A percentile compares a stretch with the other conserved stretches of the same genome.
phyloP scores from a whole-genome alignment of 345 rosid species.

The Trapa bicornis region DNA sequence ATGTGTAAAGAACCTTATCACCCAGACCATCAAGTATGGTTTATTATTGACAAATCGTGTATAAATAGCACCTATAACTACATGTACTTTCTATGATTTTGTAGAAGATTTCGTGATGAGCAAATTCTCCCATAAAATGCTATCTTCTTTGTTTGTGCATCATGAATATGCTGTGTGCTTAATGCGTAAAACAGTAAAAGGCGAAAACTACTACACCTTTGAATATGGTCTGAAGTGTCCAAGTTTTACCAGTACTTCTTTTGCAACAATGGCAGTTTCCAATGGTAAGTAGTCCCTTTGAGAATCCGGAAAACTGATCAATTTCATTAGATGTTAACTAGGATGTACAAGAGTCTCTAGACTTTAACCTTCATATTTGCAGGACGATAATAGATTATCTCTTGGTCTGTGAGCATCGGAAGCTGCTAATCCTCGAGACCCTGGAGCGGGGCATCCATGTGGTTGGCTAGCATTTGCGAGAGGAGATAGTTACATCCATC shows the following conservation, averaged over 20 bases:
- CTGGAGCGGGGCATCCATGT: no score
- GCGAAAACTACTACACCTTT: conserved; percentile 62
- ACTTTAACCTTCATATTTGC: conserved; percentile 1
- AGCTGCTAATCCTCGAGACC: no score
- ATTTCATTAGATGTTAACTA: neutral
- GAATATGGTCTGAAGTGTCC: conserved; percentile 64
- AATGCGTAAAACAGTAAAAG: conserved; percentile 53
- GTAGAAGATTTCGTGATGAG: neutral
- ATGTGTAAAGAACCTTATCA: neutral
- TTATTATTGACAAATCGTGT: neutral
- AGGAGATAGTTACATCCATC: no score
- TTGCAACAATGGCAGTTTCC: conserved; percentile 65
- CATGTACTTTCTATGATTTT: neutral
- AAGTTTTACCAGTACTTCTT: conserved; percentile 48
- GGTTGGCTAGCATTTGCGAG: no score
- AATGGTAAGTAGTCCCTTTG: conserved; percentile 31
- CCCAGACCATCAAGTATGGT: no score
- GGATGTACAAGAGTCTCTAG: neutral
- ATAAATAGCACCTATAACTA: no score
- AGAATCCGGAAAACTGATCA: neutral
- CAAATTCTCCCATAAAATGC: no score
- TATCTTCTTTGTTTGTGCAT: no score
- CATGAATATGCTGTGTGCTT: neutral
- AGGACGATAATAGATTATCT: conserved; percentile 43
- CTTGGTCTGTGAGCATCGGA: no score